Evolutionary conservation across 306 rosid species (phyloP), one percentile per base, ranked within the genome.

Genomic region (Vigna unguiculata): DNA sequence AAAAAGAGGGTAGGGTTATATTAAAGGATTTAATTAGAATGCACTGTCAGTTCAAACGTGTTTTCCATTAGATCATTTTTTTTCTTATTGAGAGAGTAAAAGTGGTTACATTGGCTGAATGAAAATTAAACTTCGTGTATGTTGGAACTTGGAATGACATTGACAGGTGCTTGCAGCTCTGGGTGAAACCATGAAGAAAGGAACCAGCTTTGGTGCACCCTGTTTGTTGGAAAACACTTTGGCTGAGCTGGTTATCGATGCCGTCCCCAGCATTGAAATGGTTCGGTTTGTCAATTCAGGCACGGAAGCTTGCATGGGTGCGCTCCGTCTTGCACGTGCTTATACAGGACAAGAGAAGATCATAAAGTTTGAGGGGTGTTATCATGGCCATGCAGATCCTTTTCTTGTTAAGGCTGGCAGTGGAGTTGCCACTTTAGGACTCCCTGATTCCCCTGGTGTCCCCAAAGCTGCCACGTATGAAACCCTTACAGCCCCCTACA

Each of bases 181-280:
- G 14, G 74, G 84, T 67, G 96, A 91, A 82, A 95, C 97, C 46
- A 95, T 95, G 97, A 92, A 89, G 74, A 95, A 95, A 80, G 99
- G 99, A 79, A 95, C 99, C 49, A 95, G 99, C 89, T 92, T 95
- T 65, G 99, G 99, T 10, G 97, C 99, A 8, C 99, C 98, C 66
- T 92, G 99, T 72, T 88, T 91, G 76, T 83, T 90, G n/a, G 98
- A 95, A 76, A 95, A 90, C 69, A 81, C 76, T 62, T 80, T 88
- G 25, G 99, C 98, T 0, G 86, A 95, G 87, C 83, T 88, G 91
- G 98, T 95, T 68, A 92, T 95, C 40, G 70, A 87, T 12, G 97
- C 98, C 0, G 97, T 95, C 66, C 97, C 98, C 12, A 88, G 97
- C 88, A 88, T 91, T 34, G 96, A 95, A 81, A 95, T 95, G 98